Evolutionary conservation across 2,329 filamentous ascomycete genomes (phyloP).

Genomic region (Geosmithia morbida): DNA sequence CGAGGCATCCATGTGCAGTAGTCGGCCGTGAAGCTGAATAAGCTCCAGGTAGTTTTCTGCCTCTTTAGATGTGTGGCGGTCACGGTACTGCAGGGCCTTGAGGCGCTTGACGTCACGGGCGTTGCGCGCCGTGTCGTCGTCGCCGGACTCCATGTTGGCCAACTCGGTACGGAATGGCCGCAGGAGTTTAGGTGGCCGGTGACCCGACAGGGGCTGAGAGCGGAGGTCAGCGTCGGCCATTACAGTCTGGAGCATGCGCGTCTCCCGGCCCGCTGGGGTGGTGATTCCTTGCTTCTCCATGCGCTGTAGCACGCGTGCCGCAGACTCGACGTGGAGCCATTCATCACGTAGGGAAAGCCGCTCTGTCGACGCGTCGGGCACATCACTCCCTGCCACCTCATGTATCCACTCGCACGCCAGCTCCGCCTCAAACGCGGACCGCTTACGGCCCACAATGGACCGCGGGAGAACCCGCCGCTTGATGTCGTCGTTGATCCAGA

Average conservation of each 20-base stretch:
- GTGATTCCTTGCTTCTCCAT: constrained; percentile 29
- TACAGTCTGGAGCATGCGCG: constrained; percentile 10
- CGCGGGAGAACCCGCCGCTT: constrained; percentile 46
- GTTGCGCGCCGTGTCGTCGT: neutral
- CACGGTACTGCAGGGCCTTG: constrained; percentile 12
- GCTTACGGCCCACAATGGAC: constrained; percentile 36
- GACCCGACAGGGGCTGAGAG: constrained; percentile 13
- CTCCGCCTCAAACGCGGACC: constrained; percentile 44
- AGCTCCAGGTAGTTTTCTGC: constrained; percentile 13
- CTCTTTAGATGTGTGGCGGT: constrained; percentile 9
- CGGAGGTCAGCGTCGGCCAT: constrained; percentile 8
- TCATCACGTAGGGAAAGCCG: constrained; percentile 25
- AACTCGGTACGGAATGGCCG: constrained; percentile 28
- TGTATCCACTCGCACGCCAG: constrained; percentile 42
- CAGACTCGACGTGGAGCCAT: constrained; percentile 31
- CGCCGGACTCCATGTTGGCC: constrained; percentile 12
- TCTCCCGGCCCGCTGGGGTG: constrained; percentile 30
- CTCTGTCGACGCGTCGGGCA: constrained; percentile 8
- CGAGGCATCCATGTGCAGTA: constrained; percentile 5
- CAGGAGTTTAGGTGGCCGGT: constrained; percentile 11
- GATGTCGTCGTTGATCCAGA: constrained; percentile 54
- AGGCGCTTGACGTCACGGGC: constrained; percentile 7
- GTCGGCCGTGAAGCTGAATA: constrained; percentile 15
- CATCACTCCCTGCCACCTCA: constrained; percentile 36
- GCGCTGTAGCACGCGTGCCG: constrained; percentile 19